Evolutionary conservation across 169 alveolate species (phyloP), one percentile per base, ranked within the genome.

Genomic region (Eimeria zaria): DNA sequence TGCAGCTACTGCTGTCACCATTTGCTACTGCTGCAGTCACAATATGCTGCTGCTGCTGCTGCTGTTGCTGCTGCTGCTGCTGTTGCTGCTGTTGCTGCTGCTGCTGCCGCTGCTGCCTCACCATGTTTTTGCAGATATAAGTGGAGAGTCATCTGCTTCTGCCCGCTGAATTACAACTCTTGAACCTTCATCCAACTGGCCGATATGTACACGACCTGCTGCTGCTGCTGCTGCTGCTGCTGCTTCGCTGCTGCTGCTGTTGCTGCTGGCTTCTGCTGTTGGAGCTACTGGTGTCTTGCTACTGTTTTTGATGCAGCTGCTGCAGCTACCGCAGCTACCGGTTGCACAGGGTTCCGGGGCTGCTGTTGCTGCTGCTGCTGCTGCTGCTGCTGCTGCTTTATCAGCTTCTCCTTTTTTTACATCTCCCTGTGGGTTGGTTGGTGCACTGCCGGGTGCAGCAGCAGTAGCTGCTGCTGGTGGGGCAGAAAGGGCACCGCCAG

Each of bases 401-500:
- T 67, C 78, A 24, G 14, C 14, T 44, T 71, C 14, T 39, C 22
- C 53, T 6, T 33, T 27, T 18, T 11, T 33, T 14, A 3, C 39
- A 18, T 78, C 58, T 78, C 62, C 51, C 41, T 46, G 9, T 4
- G n/a, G 33, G 27, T n/a, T 24, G 48, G 73, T 44, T 41, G 55
- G 53, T 48, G 33, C 48, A 18, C 30, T 48, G n/a, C n/a, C n/a
- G n/a, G n/a, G n/a, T 41, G 41, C 73, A 6, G n/a, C 73, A 8
- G 73, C 74, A 27, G 89, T 33, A 41, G 24, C 91, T 81, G 91
- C 91, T 81, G 71, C 91, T 51, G 60, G 30, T 18, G 88, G 33
- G 41, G 27, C 88, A 41, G 27, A n/a, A n/a, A n/a, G n/a, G n/a
- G n/a, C n/a, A n/a, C n/a, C n/a, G n/a, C n/a, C n/a, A n/a, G n/a